A percentile compares a stretch with the other conserved stretches of the same genome.
Conservation (phyloP, 176 grass and related monocot genomes). For the Carex parvula region DNA sequence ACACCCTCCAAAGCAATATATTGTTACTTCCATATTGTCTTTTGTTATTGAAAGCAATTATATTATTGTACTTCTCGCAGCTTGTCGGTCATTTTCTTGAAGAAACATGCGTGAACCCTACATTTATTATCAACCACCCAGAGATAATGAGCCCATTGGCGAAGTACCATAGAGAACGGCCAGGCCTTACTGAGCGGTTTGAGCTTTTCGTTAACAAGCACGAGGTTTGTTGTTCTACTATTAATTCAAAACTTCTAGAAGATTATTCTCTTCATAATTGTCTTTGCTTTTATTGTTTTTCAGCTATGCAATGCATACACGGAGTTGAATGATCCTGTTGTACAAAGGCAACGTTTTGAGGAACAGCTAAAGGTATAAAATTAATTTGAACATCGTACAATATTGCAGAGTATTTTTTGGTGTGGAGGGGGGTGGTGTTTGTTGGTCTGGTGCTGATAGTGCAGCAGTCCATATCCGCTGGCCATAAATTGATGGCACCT, state of each 20-base stretch:
- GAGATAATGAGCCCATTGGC: constrained; percentile 99
- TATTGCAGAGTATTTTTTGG: too few species aligned
- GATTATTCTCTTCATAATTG: background rate
- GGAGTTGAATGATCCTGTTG: constrained; percentile 77
- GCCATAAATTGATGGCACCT: background rate
- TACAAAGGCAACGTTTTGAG: constrained; percentile 83
- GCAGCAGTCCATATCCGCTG: background rate
- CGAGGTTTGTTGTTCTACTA: constrained; percentile 48
- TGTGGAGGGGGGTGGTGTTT: too few species aligned
- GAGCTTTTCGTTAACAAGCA: constrained; percentile 96
- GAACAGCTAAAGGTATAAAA: constrained; percentile 71
- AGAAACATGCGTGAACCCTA: constrained; percentile 79
- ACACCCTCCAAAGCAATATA: background rate
- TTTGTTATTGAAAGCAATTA: background rate
- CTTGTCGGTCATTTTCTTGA: constrained; percentile 96
- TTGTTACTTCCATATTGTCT: background rate
- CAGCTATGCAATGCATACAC: constrained; percentile 96
- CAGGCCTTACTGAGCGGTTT: constrained; percentile 81
- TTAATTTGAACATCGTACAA: too few species aligned
- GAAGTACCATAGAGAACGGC: constrained; percentile 72
- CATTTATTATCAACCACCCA: constrained; percentile 94
- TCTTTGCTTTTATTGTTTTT: constrained; percentile 29
- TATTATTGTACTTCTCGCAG: constrained; percentile 36
- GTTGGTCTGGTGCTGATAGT: background rate
- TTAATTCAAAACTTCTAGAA: background rate